A percentile compares a stretch with the other conserved stretches of the same genome.
These are phyloP conservation scores for Euphorbia celastroides DNA, from an alignment of 441 rosid genomes.

Conservation along the genomic window DNA sequence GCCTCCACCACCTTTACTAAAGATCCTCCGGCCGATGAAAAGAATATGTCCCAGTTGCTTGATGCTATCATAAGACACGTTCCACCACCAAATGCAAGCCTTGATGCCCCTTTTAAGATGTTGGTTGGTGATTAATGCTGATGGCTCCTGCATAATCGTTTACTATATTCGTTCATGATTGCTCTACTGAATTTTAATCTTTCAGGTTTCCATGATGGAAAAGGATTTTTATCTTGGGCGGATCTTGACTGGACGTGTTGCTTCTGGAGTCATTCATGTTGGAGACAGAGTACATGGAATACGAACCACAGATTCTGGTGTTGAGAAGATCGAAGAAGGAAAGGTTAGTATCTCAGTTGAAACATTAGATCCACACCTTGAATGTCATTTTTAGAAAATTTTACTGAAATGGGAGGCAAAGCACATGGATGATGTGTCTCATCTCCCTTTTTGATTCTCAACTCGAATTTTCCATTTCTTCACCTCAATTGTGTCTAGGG, in stretches of 20 bases:
- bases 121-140: slow-evolving; percentile 46
- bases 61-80: slow-evolving; percentile 77
- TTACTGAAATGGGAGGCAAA: not conserved
- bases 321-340: slow-evolving; percentile 89
- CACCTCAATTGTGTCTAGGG: not conserved
- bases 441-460: not conserved
- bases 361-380: slow-evolving; percentile 5
- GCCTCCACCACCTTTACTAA: slow-evolving; percentile 80
- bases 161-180: not conserved
- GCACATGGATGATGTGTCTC: not conserved
- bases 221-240: slow-evolving; percentile 83
- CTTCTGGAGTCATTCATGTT: slow-evolving; percentile 64
- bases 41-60: slow-evolving; percentile 86
- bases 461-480: slow-evolving; percentile 7
- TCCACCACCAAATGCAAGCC: slow-evolving; percentile 66
- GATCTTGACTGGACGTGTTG: slow-evolving; percentile 82
- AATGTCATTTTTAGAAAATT: slow-evolving; percentile 5
- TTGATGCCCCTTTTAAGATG: slow-evolving; percentile 89
- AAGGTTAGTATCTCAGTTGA: slow-evolving; percentile 48
- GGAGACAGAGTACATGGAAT: slow-evolving; percentile 86
- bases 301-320: slow-evolving; percentile 52
- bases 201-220: slow-evolving; percentile 98
- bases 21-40: slow-evolving; percentile 65
- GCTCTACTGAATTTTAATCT: slow-evolving; percentile 10
- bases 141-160: slow-evolving; percentile 5